These are phyloP conservation scores for Penicillium odoratum DNA, from an alignment of 495 filamentous ascomycete genomes.

Conservation along the genomic window DNA sequence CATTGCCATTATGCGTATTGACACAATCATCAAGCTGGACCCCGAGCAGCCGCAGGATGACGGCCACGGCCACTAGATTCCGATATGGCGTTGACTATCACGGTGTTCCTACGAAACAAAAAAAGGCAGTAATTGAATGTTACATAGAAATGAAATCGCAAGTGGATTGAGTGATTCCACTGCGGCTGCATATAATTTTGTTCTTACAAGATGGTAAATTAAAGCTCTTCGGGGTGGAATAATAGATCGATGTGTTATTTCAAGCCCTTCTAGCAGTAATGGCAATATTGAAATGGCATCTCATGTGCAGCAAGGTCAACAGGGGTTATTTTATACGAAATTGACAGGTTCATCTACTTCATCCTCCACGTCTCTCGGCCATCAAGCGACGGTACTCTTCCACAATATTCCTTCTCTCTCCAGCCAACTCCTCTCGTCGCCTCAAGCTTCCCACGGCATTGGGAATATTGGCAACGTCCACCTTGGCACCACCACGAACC, in stretches of 20 bases:
- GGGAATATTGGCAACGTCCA: conserved; percentile 73
- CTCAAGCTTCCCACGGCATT: conserved; percentile 76
- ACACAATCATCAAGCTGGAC: conserved; percentile 98
- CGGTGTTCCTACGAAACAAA: conserved; percentile 14
- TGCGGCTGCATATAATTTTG: conserved; percentile 23
- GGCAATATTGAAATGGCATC: not conserved
- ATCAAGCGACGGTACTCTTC: conserved; percentile 82
- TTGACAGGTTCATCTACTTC: not conserved
- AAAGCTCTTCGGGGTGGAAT: not conserved
- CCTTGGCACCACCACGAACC: conserved; percentile 63
- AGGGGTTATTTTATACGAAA: conserved; percentile 1
- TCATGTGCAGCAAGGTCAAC: not conserved
- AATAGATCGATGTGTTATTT: no score
- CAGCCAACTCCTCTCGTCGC: conserved; percentile 77
- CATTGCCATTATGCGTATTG: conserved; percentile 99
- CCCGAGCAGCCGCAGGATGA: conserved; percentile 79
- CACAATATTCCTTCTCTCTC: conserved; percentile 71
- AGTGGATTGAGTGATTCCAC: conserved; percentile 13
- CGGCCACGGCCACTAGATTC: conserved; percentile 45
- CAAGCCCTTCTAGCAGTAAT: not conserved
- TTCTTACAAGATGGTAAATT: not conserved
- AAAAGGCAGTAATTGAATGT: conserved; percentile 32
- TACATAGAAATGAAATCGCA: conserved; percentile 31
- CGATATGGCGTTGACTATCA: conserved; percentile 12
- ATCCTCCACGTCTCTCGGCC: conserved; percentile 55